phyloP scores from a whole-genome alignment of 192 early-diverging fungal species.

The Podila clonocystis region DNA sequence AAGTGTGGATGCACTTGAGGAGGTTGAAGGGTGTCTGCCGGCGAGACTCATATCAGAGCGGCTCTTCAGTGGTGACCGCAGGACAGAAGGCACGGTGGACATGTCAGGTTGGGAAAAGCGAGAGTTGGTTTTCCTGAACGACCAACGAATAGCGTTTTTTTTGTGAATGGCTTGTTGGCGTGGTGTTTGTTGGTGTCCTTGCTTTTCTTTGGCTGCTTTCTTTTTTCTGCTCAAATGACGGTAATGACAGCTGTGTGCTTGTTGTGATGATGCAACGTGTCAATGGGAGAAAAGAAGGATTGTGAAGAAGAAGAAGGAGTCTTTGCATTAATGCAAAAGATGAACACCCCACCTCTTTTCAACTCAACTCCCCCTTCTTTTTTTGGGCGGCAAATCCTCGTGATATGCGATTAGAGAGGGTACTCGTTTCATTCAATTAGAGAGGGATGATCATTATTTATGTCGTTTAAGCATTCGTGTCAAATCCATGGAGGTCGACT shows the following conservation, averaged over 20 bases:
- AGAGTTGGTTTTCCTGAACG: no score
- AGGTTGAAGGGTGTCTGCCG: not conserved
- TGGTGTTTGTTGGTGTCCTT: not conserved
- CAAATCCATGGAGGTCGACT: no score
- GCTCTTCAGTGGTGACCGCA: slow-evolving; percentile 28
- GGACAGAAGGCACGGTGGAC: slow-evolving; percentile 41
- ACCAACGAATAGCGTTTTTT: no score
- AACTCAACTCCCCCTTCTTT: not conserved
- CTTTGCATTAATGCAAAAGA: no score
- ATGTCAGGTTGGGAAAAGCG: not conserved
- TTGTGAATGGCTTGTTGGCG: no score
- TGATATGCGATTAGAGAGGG: slow-evolving; percentile 1
- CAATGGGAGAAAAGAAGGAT: not conserved
- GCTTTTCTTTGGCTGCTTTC: no score
- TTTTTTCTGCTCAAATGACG: no score
- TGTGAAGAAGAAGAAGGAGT: not conserved
- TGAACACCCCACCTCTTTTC: not conserved
- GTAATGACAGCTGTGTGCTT: not conserved
- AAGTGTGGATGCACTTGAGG: not conserved
- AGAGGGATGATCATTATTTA: no score
- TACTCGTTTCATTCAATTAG: not conserved
- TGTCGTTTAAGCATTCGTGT: no score
- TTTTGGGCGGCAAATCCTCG: not conserved
- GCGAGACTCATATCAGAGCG: slow-evolving; percentile 30
- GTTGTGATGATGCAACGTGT: not conserved